Conservation (phyloP, 2,329 filamentous ascomycete genomes). For the Neonectria magnoliae region DNA sequence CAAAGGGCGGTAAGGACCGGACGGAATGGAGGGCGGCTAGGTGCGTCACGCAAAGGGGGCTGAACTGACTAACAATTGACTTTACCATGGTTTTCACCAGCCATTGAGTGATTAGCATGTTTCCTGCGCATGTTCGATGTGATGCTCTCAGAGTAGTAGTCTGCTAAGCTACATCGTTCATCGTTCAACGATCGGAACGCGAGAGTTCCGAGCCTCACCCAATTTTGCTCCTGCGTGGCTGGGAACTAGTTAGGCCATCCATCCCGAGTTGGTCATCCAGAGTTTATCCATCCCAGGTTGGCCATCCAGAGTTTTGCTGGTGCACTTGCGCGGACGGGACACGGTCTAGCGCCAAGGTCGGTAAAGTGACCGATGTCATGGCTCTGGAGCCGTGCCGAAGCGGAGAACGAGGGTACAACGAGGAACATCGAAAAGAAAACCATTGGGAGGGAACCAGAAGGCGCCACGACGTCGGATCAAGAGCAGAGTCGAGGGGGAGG, state of each 20-base stretch:
- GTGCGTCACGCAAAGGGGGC: not conserved
- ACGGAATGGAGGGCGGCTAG: not conserved
- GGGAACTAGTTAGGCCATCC: not conserved
- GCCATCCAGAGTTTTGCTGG: not conserved
- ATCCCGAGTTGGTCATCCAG: not conserved
- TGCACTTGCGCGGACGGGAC: not conserved
- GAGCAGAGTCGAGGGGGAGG: not conserved
- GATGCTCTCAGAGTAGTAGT: not conserved
- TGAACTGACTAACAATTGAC: not conserved
- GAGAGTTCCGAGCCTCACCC: not conserved
- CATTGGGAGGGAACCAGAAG: not conserved
- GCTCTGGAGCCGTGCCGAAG: constrained; percentile 2
- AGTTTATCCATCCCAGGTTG: not conserved
- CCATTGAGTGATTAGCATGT: not conserved
- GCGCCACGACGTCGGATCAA: not conserved
- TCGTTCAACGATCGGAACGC: not conserved
- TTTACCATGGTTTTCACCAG: not conserved
- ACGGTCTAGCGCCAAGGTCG: constrained; percentile 17
- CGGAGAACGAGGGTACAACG: not conserved
- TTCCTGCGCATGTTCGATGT: not conserved
- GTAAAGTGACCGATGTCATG: constrained; percentile 1
- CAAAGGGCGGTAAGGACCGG: not conserved
- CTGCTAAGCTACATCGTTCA: not conserved
- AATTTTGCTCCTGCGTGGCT: not conserved
- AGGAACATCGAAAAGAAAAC: not conserved